Evolutionary conservation across 306 rosid species (phyloP).

Genomic region (Castanospermum australe): DNA sequence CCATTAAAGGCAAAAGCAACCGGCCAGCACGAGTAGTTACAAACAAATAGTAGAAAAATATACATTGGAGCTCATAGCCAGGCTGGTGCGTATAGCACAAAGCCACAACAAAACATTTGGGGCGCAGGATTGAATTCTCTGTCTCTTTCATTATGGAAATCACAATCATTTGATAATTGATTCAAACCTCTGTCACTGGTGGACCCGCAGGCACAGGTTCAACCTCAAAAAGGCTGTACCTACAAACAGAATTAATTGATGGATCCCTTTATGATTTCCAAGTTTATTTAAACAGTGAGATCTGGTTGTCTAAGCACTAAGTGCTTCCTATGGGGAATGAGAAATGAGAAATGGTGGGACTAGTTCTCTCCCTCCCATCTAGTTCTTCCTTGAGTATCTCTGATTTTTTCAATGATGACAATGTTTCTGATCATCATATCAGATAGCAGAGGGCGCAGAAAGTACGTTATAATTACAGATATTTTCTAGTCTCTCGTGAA

Average conservation of each 20-base stretch:
- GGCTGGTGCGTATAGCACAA: constrained; percentile 24
- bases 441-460: neutral
- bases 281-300: constrained; percentile 11
- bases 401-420: neutral
- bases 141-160: constrained; percentile 15
- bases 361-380: neutral
- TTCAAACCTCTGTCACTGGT: constrained; percentile 8
- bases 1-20: constrained; percentile 26
- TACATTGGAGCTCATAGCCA: constrained; percentile 21
- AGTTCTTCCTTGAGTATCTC: neutral
- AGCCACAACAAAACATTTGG: constrained; percentile 16
- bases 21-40: constrained; percentile 12
- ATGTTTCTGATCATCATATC: neutral
- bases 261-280: neutral
- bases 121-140: constrained; percentile 12
- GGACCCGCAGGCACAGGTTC: neutral
- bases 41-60: constrained; percentile 7
- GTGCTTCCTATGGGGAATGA: neutral
- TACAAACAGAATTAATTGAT: constrained; percentile 1
- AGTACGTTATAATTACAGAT: neutral
- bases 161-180: constrained; percentile 38
- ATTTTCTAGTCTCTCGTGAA: neutral
- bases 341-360: neutral
- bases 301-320: neutral
- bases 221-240: constrained; percentile 5